Evolutionary conservation across 805 yeast genomes (phyloP).

Genomic region (Wickerhamiella azymoides): DNA sequence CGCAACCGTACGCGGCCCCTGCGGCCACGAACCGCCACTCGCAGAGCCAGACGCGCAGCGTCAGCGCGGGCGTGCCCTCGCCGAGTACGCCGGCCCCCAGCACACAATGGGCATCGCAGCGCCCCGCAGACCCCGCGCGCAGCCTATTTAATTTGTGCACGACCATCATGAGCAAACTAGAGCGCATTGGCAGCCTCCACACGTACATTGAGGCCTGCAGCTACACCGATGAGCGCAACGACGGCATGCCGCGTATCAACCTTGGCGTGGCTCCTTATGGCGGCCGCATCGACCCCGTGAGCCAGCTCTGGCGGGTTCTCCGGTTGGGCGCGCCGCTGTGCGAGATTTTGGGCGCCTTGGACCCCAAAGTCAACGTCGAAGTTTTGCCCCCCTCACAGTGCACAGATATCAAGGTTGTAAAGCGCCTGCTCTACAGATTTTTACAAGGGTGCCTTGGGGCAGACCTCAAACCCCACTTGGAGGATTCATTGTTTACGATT

Average conservation of each 20-base stretch:
- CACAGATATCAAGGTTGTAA: slow-evolving; percentile 72
- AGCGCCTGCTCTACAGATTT: slow-evolving; percentile 80
- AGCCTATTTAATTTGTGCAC: slow-evolving; percentile 59
- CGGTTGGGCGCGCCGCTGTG: slow-evolving; percentile 91
- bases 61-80: slow-evolving; percentile 7
- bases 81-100: slow-evolving; percentile 17
- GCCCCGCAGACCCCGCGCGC: slow-evolving; percentile 33
- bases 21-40: background rate
- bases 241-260: slow-evolving; percentile 26
- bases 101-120: slow-evolving; percentile 16
- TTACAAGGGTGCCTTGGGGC: slow-evolving; percentile 64
- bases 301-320: slow-evolving; percentile 74
- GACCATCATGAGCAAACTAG: slow-evolving; percentile 40
- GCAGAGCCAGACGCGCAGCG: slow-evolving; percentile 3
- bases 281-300: slow-evolving; percentile 74
- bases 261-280: slow-evolving; percentile 47
- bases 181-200: slow-evolving; percentile 48
- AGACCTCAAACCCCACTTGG: slow-evolving; percentile 50
- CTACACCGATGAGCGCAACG: slow-evolving; percentile 16
- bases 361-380: slow-evolving; percentile 34
- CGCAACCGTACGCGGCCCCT: background rate
- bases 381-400: slow-evolving; percentile 53
- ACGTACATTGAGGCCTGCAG: slow-evolving; percentile 50
- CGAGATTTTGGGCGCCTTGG: slow-evolving; percentile 60
- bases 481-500: slow-evolving; percentile 75